Conservation (phyloP, 176 grass and related monocot species). For the Eleusine indica region DNA sequence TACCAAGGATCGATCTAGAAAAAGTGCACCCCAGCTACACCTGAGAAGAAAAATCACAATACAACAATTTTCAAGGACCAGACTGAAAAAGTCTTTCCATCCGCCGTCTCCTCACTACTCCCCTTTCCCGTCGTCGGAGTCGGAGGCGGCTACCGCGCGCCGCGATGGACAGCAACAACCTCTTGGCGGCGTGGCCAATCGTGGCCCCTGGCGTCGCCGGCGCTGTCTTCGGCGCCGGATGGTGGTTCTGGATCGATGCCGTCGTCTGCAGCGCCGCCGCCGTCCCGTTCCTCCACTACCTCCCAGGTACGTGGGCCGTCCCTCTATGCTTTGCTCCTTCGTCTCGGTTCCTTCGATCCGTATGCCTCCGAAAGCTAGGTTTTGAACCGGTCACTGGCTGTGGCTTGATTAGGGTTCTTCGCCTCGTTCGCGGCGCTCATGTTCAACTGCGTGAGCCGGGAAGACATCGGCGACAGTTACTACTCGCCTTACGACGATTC, state of each 20-base stretch:
- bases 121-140: conserved; percentile 34
- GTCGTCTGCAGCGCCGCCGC: conserved; percentile 77
- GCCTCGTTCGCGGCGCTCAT: conserved; percentile 59
- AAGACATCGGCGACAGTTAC: conserved; percentile 63
- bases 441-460: conserved; percentile 82
- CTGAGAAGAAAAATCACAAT: neutral
- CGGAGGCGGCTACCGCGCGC: conserved; percentile 15
- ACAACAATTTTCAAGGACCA: neutral
- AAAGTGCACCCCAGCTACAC: neutral
- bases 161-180: conserved; percentile 50
- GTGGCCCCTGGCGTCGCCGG: conserved; percentile 65
- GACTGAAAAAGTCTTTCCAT: conserved; percentile 3
- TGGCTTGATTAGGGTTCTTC: conserved; percentile 43
- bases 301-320: conserved; percentile 54
- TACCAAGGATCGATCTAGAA: neutral
- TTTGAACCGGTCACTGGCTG: neutral
- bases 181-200: conserved; percentile 56
- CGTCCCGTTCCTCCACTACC: conserved; percentile 86
- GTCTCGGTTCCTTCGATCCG: neutral
- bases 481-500: conserved; percentile 71
- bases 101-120: neutral
- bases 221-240: conserved; percentile 73
- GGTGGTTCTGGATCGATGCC: conserved; percentile 96
- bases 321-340: neutral
- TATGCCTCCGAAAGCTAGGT: neutral